Base-by-base conservation (phyloP, 106 monocot species). In the Hemerocallis citrina region DNA sequence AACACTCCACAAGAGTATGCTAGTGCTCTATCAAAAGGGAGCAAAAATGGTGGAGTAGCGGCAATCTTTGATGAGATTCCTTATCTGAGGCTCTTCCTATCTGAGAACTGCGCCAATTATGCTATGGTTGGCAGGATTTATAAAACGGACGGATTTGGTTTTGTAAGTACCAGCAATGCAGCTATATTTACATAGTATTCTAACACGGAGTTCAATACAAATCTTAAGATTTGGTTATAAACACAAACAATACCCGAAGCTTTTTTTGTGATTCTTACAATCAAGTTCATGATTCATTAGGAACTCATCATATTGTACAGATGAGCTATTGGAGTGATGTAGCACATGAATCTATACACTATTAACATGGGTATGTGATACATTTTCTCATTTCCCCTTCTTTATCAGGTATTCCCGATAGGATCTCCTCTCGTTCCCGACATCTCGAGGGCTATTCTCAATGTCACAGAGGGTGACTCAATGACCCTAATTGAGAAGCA, bases 61-160 rank as follows among this genome's bases (percentile, higher is more conserved):
- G 85, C 85, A 9, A 68, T 85, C 3, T 65, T 90, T 12, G 85
- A 81, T 19, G 90, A 91, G 52, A 62, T 77, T 2, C 82, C 85
- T 12, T 91, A 85, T 50, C 69, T 91, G 29, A 79, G 72, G 51
- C 20, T 91, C 45, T 74, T 85, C 57, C 59, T 84, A 25, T 61
- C 67, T 6, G 4, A 60, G 57, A 16, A 83, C 33, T 75, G 75
- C 51, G 21, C 24, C 4, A 57, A 68, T 0, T 64, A 63, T 52
- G 48, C 67, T 32, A 78, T 83, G 78, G 74, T 78, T 28, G 83
- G 78, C 1, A 59, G 48, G 5, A 79, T 63, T 6, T 79, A 78
- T 59, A 83, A 59, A 46, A 72, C 70, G 2, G 78, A 62, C 21
- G 83, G 83, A 0, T 83, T 78, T 49, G 87, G 88, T 11, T 88